These are phyloP conservation scores for Berberis thunbergii DNA, from an alignment of 164 flowering plant species.

Conservation along the genomic window DNA sequence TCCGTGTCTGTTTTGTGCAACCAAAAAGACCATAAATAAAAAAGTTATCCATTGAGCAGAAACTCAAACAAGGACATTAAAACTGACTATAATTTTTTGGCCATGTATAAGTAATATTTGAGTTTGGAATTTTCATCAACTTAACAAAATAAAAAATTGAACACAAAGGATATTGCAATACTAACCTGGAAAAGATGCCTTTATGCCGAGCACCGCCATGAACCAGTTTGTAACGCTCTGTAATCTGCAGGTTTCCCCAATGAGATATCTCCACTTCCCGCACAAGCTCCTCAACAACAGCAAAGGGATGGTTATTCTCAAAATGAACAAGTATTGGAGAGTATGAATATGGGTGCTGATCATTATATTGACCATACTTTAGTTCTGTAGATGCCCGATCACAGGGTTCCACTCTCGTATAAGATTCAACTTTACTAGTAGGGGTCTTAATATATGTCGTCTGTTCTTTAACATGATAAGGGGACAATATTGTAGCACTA, in stretches of 20 bases:
- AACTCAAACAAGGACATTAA: too few species aligned
- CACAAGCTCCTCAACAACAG: slow-evolving; percentile 95
- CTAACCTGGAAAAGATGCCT: slow-evolving; percentile 88
- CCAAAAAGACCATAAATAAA: too few species aligned
- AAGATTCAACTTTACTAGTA: slow-evolving; percentile 68
- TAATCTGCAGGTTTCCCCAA: slow-evolving; percentile 91
- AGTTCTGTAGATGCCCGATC: slow-evolving; percentile 50
- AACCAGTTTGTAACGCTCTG: slow-evolving; percentile 69
- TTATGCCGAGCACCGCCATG: slow-evolving; percentile 93
- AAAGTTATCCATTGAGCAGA: too few species aligned
- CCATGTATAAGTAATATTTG: too few species aligned
- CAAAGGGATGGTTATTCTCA: slow-evolving; percentile 88
- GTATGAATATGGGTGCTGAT: slow-evolving; percentile 56
- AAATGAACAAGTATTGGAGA: slow-evolving; percentile 76
- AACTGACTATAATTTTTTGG: too few species aligned
- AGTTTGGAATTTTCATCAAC: too few species aligned
- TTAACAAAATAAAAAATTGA: too few species aligned
- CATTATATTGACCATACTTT: slow-evolving; percentile 74
- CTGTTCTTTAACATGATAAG: slow-evolving; percentile 73
- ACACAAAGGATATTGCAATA: neutral
- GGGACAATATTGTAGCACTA: slow-evolving; percentile 81
- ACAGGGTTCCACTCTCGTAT: slow-evolving; percentile 67
- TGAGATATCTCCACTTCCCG: slow-evolving; percentile 94
- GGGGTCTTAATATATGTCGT: slow-evolving; percentile 70
- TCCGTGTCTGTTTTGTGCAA: too few species aligned